phyloP scores from a whole-genome alignment of 2,329 filamentous ascomycete species.

The Exserohilum rostratum region DNA sequence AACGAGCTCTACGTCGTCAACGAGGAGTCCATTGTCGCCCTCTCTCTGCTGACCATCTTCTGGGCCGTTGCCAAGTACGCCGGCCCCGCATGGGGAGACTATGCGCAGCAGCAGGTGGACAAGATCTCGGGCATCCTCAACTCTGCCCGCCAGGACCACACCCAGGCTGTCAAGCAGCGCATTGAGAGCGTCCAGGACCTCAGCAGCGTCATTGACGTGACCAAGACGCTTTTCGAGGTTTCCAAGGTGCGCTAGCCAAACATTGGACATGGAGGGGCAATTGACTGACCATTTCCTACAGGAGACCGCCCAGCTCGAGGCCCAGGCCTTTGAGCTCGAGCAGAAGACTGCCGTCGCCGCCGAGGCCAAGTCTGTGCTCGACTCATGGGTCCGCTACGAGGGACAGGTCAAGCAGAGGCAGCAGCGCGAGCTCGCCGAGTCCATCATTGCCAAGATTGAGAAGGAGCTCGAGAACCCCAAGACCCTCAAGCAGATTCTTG shows the following conservation, averaged over 20 bases:
- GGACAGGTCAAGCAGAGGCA: slow-evolving; percentile 98
- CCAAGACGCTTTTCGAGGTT: slow-evolving; percentile 95
- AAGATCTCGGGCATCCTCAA: slow-evolving; percentile 97
- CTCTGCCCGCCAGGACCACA: slow-evolving; percentile 91
- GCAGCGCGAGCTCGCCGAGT: slow-evolving; percentile 92
- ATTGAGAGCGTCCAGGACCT: slow-evolving; percentile 96
- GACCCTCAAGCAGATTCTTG: slow-evolving; percentile 94
- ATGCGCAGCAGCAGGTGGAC: slow-evolving; percentile 85
- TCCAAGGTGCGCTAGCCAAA: slow-evolving; percentile 77
- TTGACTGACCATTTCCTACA: slow-evolving; percentile 51
- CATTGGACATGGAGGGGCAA: slow-evolving; percentile 9
- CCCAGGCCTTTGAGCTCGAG: slow-evolving; percentile 95
- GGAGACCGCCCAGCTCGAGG: slow-evolving; percentile 97
- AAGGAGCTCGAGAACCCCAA: slow-evolving; percentile 99
- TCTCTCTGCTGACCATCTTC: slow-evolving; percentile 94
- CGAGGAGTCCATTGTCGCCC: slow-evolving; percentile 94
- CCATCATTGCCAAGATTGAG: slow-evolving; percentile 94
- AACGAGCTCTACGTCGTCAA: slow-evolving; percentile 99
- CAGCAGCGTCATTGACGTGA: slow-evolving; percentile 91
- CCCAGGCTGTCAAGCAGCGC: slow-evolving; percentile 89
- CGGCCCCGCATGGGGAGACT: slow-evolving; percentile 88
- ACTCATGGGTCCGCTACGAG: slow-evolving; percentile 99
- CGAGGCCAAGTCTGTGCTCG: slow-evolving; percentile 93
- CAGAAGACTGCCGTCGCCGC: slow-evolving; percentile 89
- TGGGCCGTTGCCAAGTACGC: slow-evolving; percentile 89